These are phyloP conservation scores for Fistulinella prunicolor DNA, from an alignment of 768 basidiomycete species.

Conservation along the genomic window DNA sequence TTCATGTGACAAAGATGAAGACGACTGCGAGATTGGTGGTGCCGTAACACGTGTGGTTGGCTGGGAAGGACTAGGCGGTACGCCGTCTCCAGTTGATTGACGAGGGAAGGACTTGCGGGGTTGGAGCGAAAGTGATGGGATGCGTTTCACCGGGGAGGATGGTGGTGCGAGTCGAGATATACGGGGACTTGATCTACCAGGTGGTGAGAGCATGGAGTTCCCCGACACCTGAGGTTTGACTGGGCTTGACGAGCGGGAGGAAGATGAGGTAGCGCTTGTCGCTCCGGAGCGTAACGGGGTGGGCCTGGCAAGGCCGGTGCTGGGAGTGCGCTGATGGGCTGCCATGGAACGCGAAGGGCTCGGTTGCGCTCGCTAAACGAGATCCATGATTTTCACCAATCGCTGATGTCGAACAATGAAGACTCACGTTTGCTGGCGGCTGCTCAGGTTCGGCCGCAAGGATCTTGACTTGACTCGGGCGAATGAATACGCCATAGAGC, in stretches of 20 bases:
- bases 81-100: constrained; percentile 38
- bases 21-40: too few species aligned
- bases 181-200: constrained; percentile 26
- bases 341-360: constrained; percentile 33
- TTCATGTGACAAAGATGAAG: too few species aligned
- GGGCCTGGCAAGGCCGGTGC: constrained; percentile 41
- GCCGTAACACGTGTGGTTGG: constrained; percentile 28
- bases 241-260: constrained; percentile 68
- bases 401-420: not conserved
- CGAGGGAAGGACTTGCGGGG: constrained; percentile 50
- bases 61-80: constrained; percentile 29
- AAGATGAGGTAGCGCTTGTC: constrained; percentile 37
- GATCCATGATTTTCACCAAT: not conserved
- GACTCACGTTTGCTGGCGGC: constrained; percentile 25
- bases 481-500: constrained; percentile 84
- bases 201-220: constrained; percentile 27
- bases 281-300: constrained; percentile 38
- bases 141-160: constrained; percentile 59
- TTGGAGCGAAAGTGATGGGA: constrained; percentile 44
- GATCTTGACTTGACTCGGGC: constrained; percentile 78
- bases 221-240: constrained; percentile 38
- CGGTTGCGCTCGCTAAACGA: constrained; percentile 27
- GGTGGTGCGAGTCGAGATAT: constrained; percentile 32
- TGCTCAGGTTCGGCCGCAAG: constrained; percentile 37
- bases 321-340: constrained; percentile 64